Base-by-base conservation (phyloP, 371 early-diverging fungal genomes). In the Mucor lusitanicus region DNA sequence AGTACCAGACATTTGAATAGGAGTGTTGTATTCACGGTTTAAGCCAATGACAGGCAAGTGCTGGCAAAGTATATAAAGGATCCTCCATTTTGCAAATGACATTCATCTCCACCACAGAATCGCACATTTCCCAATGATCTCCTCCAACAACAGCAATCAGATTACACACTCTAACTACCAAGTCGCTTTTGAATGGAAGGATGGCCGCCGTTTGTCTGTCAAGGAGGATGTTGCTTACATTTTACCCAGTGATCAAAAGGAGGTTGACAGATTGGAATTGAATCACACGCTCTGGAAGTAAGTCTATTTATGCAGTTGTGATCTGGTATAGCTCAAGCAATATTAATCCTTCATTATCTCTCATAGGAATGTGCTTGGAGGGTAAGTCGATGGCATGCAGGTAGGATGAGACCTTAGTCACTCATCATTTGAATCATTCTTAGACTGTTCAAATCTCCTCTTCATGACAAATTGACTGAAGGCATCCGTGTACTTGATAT, bases 401-500 rank as follows among this genome's bases (percentile, higher is more conserved):
- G 7, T 8, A 11, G 8, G 3, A 7, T 6, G 25, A 2, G 44
- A 6, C 19, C 1, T n/a, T 33, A 30, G 0, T 58, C 40, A n/a
- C 30, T 30, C 27, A 33, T 33, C 33, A 13, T 23, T 4, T 60
- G 9, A 13, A 21, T 17, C 1, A 3, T 25, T n/a, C n/a, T n/a
- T 32, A 77, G 81, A 9, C 44, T 80, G 12, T 78, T 66, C 69
- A 75, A 76, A 19, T 77, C 78, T 3, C 74, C 76, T 37, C 61
- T 83, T 6, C 79, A 83, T 44, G 80, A 83, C 3, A 65, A 72
- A 30, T 46, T 83, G n/a, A 40, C 54, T 17, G 54, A 72, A 58
- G 81, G 81, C 13, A 76, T 76, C 25, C 69, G 73, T 21, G 80
- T 81, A 0, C 67, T 83, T 17, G 84, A 83, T 27, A 72, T 81